Evolutionary conservation across 192 early-diverging fungal genomes (phyloP).

Genomic region (Umbelopsis vinacea): DNA sequence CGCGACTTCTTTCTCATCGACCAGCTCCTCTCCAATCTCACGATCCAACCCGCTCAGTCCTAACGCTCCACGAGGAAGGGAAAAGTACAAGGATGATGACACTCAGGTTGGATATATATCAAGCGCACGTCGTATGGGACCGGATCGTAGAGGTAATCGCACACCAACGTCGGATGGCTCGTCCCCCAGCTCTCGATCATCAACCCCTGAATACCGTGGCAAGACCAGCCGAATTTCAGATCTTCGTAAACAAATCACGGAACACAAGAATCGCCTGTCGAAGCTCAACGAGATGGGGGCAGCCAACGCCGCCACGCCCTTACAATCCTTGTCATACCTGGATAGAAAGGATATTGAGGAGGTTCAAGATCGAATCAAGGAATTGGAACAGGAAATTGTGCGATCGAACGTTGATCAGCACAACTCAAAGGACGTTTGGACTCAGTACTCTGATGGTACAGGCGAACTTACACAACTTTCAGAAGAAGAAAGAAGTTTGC

Average conservation of each 20-base stretch:
- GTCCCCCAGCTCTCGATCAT: not conserved
- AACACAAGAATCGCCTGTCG: constrained; percentile 23
- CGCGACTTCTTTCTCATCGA: constrained; percentile 27
- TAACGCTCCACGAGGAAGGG: constrained; percentile 26
- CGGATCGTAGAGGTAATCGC: constrained; percentile 27
- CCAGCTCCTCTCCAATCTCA: constrained; percentile 20
- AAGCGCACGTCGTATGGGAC: constrained; percentile 44
- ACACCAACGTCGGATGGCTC: constrained; percentile 17
- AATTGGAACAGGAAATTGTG: constrained; percentile 44
- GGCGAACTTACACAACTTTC: constrained; percentile 49
- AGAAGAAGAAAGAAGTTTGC: constrained; percentile 53
- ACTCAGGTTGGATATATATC: constrained; percentile 42
- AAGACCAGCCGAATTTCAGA: constrained; percentile 42
- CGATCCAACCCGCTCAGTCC: constrained; percentile 2
- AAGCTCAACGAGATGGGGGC: constrained; percentile 23
- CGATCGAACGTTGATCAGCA: constrained; percentile 13
- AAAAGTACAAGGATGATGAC: constrained; percentile 28
- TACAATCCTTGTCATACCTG: constrained; percentile 23
- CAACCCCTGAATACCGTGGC: constrained; percentile 40
- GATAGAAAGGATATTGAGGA: constrained; percentile 51
- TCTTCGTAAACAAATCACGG: constrained; percentile 34
- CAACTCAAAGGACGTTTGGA: constrained; percentile 23
- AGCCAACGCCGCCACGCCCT: constrained; percentile 14
- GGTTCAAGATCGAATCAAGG: constrained; percentile 45
- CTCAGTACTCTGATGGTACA: constrained; percentile 35